A percentile compares a stretch with the other conserved stretches of the same genome.
Evolutionary conservation across 2,329 filamentous ascomycete species (phyloP).

Genomic region (Daldinia sp.): DNA sequence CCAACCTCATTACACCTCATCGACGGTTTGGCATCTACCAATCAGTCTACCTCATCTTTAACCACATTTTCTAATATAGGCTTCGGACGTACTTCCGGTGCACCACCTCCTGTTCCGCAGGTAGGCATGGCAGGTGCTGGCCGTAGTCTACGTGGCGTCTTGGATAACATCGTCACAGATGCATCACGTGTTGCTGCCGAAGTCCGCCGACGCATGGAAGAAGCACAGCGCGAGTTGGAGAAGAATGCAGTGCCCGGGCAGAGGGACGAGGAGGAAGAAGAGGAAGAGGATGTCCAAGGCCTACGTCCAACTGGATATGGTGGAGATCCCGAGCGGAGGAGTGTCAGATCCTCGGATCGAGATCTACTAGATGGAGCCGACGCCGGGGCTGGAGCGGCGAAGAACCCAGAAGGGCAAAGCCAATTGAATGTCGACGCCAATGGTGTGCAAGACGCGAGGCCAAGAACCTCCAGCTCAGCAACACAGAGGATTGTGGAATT

Average conservation of each 20-base stretch:
- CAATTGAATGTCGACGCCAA: constrained; percentile 49
- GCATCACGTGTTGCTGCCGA: constrained; percentile 96
- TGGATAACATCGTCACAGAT: constrained; percentile 98
- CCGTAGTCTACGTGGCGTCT: constrained; percentile 86
- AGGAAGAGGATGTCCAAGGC: constrained; percentile 69
- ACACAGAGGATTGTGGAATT: constrained; percentile 61
- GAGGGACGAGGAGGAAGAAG: constrained; percentile 75
- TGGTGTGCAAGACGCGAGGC: constrained; percentile 41
- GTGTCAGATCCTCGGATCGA: constrained; percentile 74
- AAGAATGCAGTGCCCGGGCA: constrained; percentile 77
- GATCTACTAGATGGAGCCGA: constrained; percentile 81
- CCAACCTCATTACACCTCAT: constrained; percentile 91
- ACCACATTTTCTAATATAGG: constrained; percentile 84
- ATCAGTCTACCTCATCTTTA: constrained; percentile 73
- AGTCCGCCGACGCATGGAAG: constrained; percentile 92
- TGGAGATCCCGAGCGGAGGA: constrained; percentile 71
- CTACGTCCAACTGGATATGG: constrained; percentile 56
- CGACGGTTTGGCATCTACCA: constrained; percentile 65
- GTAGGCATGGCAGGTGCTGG: constrained; percentile 63
- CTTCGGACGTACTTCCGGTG: constrained; percentile 61
- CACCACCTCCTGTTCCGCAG: constrained; percentile 55
- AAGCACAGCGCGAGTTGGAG: constrained; percentile 92
- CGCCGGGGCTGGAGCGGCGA: constrained; percentile 69
- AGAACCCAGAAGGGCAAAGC: constrained; percentile 51
- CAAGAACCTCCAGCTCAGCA: constrained; percentile 46